Evolutionary conservation across 805 yeast genomes (phyloP).

Genomic region (Myxozyma neglecta): DNA sequence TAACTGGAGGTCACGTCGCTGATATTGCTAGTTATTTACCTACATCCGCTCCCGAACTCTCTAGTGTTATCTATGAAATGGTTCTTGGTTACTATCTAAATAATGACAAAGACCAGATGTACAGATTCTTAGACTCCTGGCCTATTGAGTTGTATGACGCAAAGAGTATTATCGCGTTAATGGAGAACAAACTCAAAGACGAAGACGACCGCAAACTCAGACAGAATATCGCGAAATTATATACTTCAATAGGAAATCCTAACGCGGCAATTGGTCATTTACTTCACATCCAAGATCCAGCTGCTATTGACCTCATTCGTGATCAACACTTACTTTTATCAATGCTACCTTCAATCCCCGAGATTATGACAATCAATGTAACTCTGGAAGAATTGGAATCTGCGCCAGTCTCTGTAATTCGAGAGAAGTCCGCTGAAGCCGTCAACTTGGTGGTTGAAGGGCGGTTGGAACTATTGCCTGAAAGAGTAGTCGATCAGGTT

Average conservation of each 20-base stretch:
- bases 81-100: conserved; percentile 51
- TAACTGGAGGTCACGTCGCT: conserved; percentile 49
- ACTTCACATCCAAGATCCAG: conserved; percentile 54
- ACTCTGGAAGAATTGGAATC: conserved; percentile 43
- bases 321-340: conserved; percentile 53
- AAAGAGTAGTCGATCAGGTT: conserved; percentile 47
- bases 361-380: conserved; percentile 40
- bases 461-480: conserved; percentile 64
- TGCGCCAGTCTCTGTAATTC: conserved; percentile 47
- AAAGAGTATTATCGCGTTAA: conserved; percentile 44
- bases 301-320: conserved; percentile 58
- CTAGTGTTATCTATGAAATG: conserved; percentile 47
- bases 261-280: conserved; percentile 64
- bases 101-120: conserved; percentile 43
- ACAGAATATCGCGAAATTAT: conserved; percentile 44
- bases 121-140: conserved; percentile 56
- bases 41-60: conserved; percentile 42
- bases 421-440: conserved; percentile 46
- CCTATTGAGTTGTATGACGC: conserved; percentile 54
- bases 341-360: conserved; percentile 39
- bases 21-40: conserved; percentile 62
- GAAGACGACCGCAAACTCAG: conserved; percentile 26
- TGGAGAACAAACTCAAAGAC: conserved; percentile 51
- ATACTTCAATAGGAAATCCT: conserved; percentile 59
- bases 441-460: conserved; percentile 59